A percentile compares a stretch with the other conserved stretches of the same genome.
Conservation (phyloP, 2,329 filamentous ascomycete genomes). For the Xylaria sp. region DNA sequence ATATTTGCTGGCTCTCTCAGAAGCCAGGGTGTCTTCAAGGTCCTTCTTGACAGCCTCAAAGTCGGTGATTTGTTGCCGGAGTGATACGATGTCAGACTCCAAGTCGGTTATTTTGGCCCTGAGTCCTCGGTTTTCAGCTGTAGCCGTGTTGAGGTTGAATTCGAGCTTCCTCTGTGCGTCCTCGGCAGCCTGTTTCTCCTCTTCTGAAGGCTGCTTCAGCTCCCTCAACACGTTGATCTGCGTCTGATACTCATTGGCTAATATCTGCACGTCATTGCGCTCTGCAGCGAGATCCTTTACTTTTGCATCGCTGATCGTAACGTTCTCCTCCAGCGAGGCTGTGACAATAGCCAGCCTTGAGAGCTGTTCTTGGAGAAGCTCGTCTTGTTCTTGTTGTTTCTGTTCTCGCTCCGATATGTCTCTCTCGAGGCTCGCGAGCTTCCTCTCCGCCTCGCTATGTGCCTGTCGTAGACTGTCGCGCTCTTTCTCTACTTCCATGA, state of each 20-base stretch:
- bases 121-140: constrained; percentile 45
- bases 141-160: constrained; percentile 43
- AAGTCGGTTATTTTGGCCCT: constrained; percentile 46
- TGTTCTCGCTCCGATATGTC: constrained; percentile 42
- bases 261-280: constrained; percentile 40
- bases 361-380: constrained; percentile 44
- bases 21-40: constrained; percentile 35
- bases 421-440: constrained; percentile 42
- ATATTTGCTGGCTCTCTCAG: constrained; percentile 34
- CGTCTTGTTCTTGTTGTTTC: constrained; percentile 44
- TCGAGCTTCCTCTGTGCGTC: constrained; percentile 48
- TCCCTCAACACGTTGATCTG: constrained; percentile 40
- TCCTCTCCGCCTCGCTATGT: constrained; percentile 45
- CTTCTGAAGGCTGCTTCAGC: constrained; percentile 31
- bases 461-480: constrained; percentile 49
- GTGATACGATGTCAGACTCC: constrained; percentile 45
- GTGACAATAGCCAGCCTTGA: constrained; percentile 42
- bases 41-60: constrained; percentile 39
- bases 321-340: constrained; percentile 42
- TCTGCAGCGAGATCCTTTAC: constrained; percentile 44
- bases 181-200: constrained; percentile 42
- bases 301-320: constrained; percentile 45
- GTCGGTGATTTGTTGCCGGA: constrained; percentile 46
- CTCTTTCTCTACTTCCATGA: constrained; percentile 51
- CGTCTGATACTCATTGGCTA: constrained; percentile 38